These are phyloP conservation scores for Dipodascus geniculatus DNA, from an alignment of 805 yeast genomes.

Conservation along the genomic window DNA sequence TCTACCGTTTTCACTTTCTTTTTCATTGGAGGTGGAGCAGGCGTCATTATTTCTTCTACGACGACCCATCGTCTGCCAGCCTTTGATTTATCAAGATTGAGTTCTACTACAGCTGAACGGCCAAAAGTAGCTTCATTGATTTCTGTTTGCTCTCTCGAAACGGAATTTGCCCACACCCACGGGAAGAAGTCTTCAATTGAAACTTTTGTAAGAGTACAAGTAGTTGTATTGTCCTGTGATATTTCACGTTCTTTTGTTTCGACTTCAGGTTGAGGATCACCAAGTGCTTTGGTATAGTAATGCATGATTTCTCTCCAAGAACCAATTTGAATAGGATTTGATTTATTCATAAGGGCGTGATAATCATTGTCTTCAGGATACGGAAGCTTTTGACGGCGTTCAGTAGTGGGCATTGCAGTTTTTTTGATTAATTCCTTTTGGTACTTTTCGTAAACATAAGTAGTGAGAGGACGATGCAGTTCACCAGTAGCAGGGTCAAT, in stretches of 20 bases:
- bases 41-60: slow-evolving; percentile 19
- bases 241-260: slow-evolving; percentile 3
- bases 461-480: slow-evolving; percentile 17
- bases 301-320: slow-evolving; percentile 5
- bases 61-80: slow-evolving; percentile 20
- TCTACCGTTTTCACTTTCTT: background rate
- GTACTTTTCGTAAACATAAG: slow-evolving; percentile 21
- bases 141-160: slow-evolving; percentile 62
- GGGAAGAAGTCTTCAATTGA: slow-evolving; percentile 78
- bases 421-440: slow-evolving; percentile 21
- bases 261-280: slow-evolving; percentile 5
- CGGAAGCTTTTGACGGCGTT: slow-evolving; percentile 17
- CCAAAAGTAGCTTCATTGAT: slow-evolving; percentile 62
- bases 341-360: slow-evolving; percentile 4
- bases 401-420: slow-evolving; percentile 16
- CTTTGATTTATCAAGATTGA: slow-evolving; percentile 60
- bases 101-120: slow-evolving; percentile 69
- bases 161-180: slow-evolving; percentile 81
- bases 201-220: slow-evolving; percentile 44
- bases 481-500: slow-evolving; percentile 19
- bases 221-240: slow-evolving; percentile 18
- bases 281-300: background rate
- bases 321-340: slow-evolving; percentile 8
- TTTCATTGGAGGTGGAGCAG: slow-evolving; percentile 6
- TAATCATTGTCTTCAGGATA: slow-evolving; percentile 27